Percentiles rank a stretch among this genome's conserved stretches.
Conservation (phyloP, 306 rosid genomes). For the Ochetophila trinervis region DNA sequence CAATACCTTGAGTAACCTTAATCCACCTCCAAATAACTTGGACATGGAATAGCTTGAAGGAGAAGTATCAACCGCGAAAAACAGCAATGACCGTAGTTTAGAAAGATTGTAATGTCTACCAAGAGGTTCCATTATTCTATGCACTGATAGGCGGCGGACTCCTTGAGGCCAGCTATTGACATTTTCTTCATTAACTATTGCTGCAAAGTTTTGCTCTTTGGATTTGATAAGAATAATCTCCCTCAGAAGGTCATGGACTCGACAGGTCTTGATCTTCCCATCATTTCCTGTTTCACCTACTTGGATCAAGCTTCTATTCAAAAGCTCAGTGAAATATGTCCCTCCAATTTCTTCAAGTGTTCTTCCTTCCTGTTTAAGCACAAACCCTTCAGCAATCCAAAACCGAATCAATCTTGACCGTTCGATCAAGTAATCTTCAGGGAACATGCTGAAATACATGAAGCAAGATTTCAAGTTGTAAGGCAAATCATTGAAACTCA, state of each 20-base stretch:
- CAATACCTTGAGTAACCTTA: conserved; percentile 26
- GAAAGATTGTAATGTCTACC: too few relatives aligned
- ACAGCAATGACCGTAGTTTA: too few relatives aligned
- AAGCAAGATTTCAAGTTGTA: conserved; percentile 22
- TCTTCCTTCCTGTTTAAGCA: neutral
- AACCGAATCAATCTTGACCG: conserved; percentile 3
- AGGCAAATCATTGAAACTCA: conserved; percentile 30
- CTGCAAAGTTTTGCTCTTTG: neutral
- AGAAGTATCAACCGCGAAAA: too few relatives aligned
- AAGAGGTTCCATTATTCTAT: too few relatives aligned
- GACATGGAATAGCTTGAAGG: too few relatives aligned
- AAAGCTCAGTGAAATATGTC: conserved; percentile 20
- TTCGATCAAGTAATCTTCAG: conserved; percentile 21
- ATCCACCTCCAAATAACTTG: neutral
- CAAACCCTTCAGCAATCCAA: conserved; percentile 26
- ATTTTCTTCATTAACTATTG: neutral
- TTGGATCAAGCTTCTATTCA: conserved; percentile 17
- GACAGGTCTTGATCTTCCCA: neutral
- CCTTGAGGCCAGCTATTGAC: neutral
- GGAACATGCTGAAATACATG: conserved; percentile 17
- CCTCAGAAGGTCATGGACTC: conserved; percentile 12
- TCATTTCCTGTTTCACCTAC: neutral
- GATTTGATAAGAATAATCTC: neutral
- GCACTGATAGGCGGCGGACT: too few relatives aligned
- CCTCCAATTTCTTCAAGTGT: conserved; percentile 17